Evolutionary conservation across 1,139 yeast species (phyloP), one percentile per base, ranked within the genome.

Genomic region (Saccharomycopsis hybrid): DNA sequence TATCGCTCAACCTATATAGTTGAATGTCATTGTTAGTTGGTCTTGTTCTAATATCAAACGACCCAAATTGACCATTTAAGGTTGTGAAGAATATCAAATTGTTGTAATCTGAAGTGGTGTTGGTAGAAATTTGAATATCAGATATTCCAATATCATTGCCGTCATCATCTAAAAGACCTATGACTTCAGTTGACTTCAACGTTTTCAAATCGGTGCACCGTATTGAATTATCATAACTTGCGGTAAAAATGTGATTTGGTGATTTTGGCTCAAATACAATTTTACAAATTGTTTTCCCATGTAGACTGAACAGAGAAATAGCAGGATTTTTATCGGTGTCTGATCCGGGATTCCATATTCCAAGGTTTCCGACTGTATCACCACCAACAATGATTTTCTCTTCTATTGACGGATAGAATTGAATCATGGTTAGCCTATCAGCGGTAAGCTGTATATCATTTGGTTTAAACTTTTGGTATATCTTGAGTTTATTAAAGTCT

Each of bases 211-310:
- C 95, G 53, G 88, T 70, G 35, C 73, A 66, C 50, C 97, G 70
- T 3, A 90, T 74, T 0, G 94, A 81, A 0, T 97, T 96, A 65
- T 92, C 98, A 62, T 90, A 90, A 1, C 95, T 82, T 7, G 83
- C 74, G 0, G 94, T 78, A 43, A 80, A 74, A 1, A 90, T 71
- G 55, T 77, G 76, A 33, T 78, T 70, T 3, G 80, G 74, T 30
- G 74, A 68, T 3, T 66, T 65, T 0, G 73, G 66, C 33, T 80
- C 78, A 32, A 85, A 73, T 7, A 74, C 68, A 30, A 88, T 76
- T 50, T 78, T 74, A 4, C 92, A 76, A 8, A 92, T 76, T 13
- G 87, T 76, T 50, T 82, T 81, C 0, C 92, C 82, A 61, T 92
- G 97, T 1, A 89, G 77, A 56, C 80, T 82, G 55, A 89, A 74